These are phyloP conservation scores for Fonsecaea monophora DNA, from an alignment of 2,329 filamentous ascomycete species.

Conservation along the genomic window DNA sequence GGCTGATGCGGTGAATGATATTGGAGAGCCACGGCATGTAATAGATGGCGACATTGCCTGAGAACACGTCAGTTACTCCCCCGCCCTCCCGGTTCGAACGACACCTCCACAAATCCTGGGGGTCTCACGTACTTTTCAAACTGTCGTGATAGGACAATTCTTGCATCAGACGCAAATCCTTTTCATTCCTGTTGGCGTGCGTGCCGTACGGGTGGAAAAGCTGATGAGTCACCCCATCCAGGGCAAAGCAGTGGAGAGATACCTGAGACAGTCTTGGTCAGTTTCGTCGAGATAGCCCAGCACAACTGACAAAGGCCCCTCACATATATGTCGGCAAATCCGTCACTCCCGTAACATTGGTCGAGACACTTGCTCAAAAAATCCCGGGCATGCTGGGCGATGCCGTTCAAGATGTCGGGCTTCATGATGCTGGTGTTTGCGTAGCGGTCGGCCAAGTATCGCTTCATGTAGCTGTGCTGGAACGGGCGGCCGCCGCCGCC, in stretches of 20 bases:
- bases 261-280: slow-evolving; percentile 34
- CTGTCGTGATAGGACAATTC: slow-evolving; percentile 72
- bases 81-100: neutral
- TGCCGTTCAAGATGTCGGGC: slow-evolving; percentile 7
- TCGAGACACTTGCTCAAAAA: slow-evolving; percentile 8
- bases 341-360: neutral
- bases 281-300: neutral
- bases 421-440: slow-evolving; percentile 6
- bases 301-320: slow-evolving; percentile 48
- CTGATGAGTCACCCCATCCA: slow-evolving; percentile 72
- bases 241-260: slow-evolving; percentile 69
- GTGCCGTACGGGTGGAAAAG: slow-evolving; percentile 72
- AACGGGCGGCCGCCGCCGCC: neutral
- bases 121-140: slow-evolving; percentile 61
- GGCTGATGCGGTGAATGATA: slow-evolving; percentile 57
- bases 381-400: neutral
- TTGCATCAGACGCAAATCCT: slow-evolving; percentile 71
- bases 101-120: neutral
- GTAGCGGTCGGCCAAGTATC: slow-evolving; percentile 20
- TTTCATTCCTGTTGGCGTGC: slow-evolving; percentile 61
- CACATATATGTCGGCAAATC: slow-evolving; percentile 54
- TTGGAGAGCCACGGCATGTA: slow-evolving; percentile 48
- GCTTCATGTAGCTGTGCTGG: slow-evolving; percentile 23
- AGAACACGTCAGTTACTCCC: neutral
- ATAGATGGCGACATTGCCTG: slow-evolving; percentile 18